Percentiles rank a stretch among this genome's conserved stretches.
phyloP scores from a whole-genome alignment of 495 filamentous ascomycete genomes.

The Hamigera avellanea region DNA sequence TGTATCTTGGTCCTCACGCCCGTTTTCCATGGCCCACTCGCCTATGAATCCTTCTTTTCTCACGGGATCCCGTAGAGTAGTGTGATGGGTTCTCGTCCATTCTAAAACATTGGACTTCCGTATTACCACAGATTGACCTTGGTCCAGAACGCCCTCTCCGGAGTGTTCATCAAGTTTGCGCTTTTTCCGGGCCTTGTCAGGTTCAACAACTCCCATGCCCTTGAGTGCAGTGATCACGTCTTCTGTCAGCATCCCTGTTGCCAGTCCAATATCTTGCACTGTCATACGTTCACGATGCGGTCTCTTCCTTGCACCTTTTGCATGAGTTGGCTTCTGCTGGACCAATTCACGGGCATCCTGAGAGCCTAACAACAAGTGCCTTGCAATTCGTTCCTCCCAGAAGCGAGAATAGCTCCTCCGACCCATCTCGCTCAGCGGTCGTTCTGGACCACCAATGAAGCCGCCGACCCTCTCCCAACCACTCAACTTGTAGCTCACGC shows the following conservation, averaged over 20 bases:
- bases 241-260: slow-evolving; percentile 70
- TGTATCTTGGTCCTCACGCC: slow-evolving; percentile 4
- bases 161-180: slow-evolving; percentile 14
- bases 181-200: slow-evolving; percentile 36
- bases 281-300: slow-evolving; percentile 30
- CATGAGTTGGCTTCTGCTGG: slow-evolving; percentile 16
- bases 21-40: slow-evolving; percentile 13
- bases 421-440: slow-evolving; percentile 77
- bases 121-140: slow-evolving; percentile 26
- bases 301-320: slow-evolving; percentile 24
- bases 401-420: slow-evolving; percentile 67
- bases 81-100: slow-evolving; percentile 28
- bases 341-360: slow-evolving; percentile 11
- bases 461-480: slow-evolving; percentile 52
- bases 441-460: slow-evolving; percentile 83
- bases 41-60: slow-evolving; percentile 36
- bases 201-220: slow-evolving; percentile 63
- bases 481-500: slow-evolving; percentile 86
- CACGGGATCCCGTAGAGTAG: slow-evolving; percentile 35
- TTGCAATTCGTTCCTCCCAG: slow-evolving; percentile 71
- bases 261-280: slow-evolving; percentile 44
- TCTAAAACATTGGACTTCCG: slow-evolving; percentile 35
- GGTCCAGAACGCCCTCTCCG: slow-evolving; percentile 15
- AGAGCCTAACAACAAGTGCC: slow-evolving; percentile 41
- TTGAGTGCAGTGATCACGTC: slow-evolving; percentile 71